Base-by-base conservation (phyloP, 208 protist genomes). In the Vickermania ingenoplastis region DNA sequence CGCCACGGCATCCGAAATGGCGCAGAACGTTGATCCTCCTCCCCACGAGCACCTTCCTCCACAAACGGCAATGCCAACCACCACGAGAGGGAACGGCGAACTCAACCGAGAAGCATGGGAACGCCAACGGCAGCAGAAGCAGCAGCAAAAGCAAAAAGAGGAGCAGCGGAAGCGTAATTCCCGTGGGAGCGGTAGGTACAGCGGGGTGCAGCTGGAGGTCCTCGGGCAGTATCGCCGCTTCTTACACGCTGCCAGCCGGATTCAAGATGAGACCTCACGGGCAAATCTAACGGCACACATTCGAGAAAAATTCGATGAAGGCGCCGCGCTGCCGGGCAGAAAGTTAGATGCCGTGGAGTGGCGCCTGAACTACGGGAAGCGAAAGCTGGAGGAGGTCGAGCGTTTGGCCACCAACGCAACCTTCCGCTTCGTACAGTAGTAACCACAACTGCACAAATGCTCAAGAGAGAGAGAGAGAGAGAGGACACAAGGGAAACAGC, bases 371-470 rank as follows among this genome's bases (percentile, higher is more conserved):
- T 75, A 85, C 55, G 82, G 69, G 3, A 84, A 79, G 58, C 73
- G 83, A 13, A 94, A 91, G 69, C 73, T 91, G 26, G 84, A 91
- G 62, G 88, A 91, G n/a, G 29, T 94, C 36, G 79, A 83, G 56
- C 31, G 52, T 31, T 87, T 91, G 88, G 54, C 67, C 0, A 61
- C 65, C 14, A 28, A 77, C 51, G 83, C 77, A 0, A 81, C 75
- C n/a, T 94, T 94, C 53, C 59, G 59, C n/a, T 30, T 82, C 27
- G 27, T 62, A 25, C 50, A 22, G 14, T 77, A 26, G 53, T 23
- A 50, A 24, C 2, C 27, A 5, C n/a, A n/a, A n/a, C n/a, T n/a
- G n/a, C n/a, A n/a, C n/a, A n/a, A n/a, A n/a, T n/a, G n/a, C n/a
- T n/a, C n/a, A n/a, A n/a, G n/a, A n/a, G n/a, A n/a, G n/a, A n/a